Conservation (phyloP, 164 flowering plant species). For the Malania oleifera region DNA sequence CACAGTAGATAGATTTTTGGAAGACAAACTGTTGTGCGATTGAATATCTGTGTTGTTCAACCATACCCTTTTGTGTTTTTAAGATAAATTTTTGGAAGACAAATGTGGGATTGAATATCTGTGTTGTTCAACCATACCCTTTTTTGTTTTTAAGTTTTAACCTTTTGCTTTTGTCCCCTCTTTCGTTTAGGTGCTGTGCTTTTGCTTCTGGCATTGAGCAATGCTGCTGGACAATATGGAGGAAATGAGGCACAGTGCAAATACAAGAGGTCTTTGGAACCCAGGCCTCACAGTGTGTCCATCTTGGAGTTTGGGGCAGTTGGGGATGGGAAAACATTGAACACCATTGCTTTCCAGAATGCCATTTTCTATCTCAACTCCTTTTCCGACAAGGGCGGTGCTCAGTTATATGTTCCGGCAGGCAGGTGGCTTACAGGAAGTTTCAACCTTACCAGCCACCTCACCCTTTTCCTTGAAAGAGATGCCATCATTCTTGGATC, state of each 20-base stretch:
- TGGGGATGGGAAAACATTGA: conserved; percentile 88
- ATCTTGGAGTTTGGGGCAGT: conserved; percentile 93
- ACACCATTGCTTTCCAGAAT: conserved; percentile 90
- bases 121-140: background rate
- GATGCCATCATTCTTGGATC: conserved; percentile 83
- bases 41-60: too few relatives aligned
- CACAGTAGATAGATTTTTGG: too few relatives aligned
- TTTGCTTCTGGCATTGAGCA: conserved; percentile 50
- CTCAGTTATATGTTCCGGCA: conserved; percentile 85
- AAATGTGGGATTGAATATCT: too few relatives aligned
- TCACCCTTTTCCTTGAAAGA: conserved; percentile 84
- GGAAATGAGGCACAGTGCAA: conserved; percentile 43
- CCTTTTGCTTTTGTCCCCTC: conserved; percentile 1
- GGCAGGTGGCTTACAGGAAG: conserved; percentile 94
- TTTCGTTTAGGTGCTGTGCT: conserved; percentile 46
- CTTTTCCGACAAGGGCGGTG: conserved; percentile 94
- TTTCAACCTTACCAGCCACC: conserved; percentile 90
- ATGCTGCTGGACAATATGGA: conserved; percentile 25
- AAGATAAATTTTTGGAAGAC: too few relatives aligned
- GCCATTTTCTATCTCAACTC: conserved; percentile 89
- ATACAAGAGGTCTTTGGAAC: conserved; percentile 31
- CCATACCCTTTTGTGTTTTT: background rate
- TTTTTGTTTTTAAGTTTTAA: background rate
- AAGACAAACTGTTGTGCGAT: too few relatives aligned
- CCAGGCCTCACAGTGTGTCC: conserved; percentile 93